These are phyloP conservation scores for Austropuccinia psidii DNA, from an alignment of 1,284 basidiomycete species.

Conservation along the genomic window DNA sequence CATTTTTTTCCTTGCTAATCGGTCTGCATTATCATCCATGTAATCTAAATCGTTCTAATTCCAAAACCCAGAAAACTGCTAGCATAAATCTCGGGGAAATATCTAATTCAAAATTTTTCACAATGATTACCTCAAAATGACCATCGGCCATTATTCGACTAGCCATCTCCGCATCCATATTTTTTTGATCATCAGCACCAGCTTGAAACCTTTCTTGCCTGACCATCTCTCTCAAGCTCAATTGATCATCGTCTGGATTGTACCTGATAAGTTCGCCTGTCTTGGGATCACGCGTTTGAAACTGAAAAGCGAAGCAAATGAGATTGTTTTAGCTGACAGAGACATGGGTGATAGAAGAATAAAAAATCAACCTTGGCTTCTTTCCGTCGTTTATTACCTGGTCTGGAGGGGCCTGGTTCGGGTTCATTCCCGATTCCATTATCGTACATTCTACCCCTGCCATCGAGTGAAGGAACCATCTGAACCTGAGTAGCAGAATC, in stretches of 20 bases:
- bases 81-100: background rate
- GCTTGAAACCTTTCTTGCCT: conserved; percentile 84
- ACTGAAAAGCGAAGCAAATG: conserved; percentile 47
- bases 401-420: conserved; percentile 50
- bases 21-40: conserved; percentile 92
- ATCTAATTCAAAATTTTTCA: background rate
- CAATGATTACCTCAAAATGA: conserved; percentile 62
- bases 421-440: conserved; percentile 61
- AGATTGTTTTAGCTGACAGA: background rate
- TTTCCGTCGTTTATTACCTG: conserved; percentile 68
- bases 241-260: conserved; percentile 80
- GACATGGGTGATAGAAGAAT: background rate
- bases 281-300: conserved; percentile 78
- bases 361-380: conserved; percentile 57
- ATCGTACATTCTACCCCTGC: conserved; percentile 77
- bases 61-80: background rate
- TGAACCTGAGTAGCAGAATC: conserved; percentile 52
- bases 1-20: conserved; percentile 84
- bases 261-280: conserved; percentile 72
- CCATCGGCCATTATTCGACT: conserved; percentile 75
- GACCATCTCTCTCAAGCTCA: conserved; percentile 80
- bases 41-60: conserved; percentile 51
- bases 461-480: conserved; percentile 84
- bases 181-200: conserved; percentile 80
- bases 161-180: conserved; percentile 82